Evolutionary conservation across 78 protist genomes (phyloP), one percentile per base, ranked within the genome.

Genomic region (Pigoraptor vietnamica): DNA sequence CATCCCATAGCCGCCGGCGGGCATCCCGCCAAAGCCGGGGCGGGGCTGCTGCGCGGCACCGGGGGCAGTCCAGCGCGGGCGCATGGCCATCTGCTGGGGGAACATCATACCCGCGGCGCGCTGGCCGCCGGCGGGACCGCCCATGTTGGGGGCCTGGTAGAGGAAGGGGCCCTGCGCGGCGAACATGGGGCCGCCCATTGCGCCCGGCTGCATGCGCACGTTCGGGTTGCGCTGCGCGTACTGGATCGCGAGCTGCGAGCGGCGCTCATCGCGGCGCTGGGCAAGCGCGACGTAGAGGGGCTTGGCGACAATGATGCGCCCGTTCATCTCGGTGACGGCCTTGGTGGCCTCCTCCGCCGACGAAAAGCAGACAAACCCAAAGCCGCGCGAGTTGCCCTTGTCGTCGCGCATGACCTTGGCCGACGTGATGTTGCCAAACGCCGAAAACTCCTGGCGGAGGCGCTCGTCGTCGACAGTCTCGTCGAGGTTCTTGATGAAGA

Each of bases 301-400:
- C 95, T 97, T 97, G 56, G 56, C 25, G 56, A 40, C 2, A 37
- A 98, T 81, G 93, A 95, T 94, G 83, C 94, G 92, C 91, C 99
- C 98, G 95, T 98, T 97, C 99, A 98, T 98, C 92, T 95, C 98
- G n/a, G 94, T 86, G 90, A 98, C 95, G 84, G 99, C 99, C 83
- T 91, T 82, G 86, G 95, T 90, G 40, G 99, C 99, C 94, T 97
- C 99, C 90, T 98, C 99, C 14, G 95, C 91, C 32, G 93, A 14
- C 32, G 91, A 34, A 96, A 98, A 98, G 91, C 99, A 97, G 40
- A 99, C 99, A 87, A 98, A 99, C 81, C 99, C 99, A 91, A 99
- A 99, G 56, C 99, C 98, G 90, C 93, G 93, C 21, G 96, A 89
- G 67, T 89, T 40, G 91, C 90, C 92, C 91, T 92, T 89, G n/a